Evolutionary conservation across 805 yeast species (phyloP), one percentile per base, ranked within the genome.

Genomic region (Starmerella apis): DNA sequence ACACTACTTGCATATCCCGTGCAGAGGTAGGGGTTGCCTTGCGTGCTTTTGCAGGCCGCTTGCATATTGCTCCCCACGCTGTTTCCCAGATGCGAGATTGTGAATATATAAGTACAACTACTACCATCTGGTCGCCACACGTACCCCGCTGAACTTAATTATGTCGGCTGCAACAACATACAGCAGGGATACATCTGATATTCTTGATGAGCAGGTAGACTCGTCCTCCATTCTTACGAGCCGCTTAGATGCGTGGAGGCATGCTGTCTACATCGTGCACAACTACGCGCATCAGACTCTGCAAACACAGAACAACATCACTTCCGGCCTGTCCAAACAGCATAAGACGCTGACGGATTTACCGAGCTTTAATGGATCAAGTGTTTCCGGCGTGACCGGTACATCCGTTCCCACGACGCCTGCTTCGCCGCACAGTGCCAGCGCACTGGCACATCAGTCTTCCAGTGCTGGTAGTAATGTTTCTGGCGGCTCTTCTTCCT

Each of bases 171-270:
- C 44, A n/a, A 37, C 39, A 20, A 33, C 36, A 3, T 37, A 42
- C 38, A 28, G 35, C 16, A 9, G 20, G 27, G 27, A 50, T 4
- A 43, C 47, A 4, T 51, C 53, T 20, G 60, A 57, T 37, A 55
- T 55, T 35, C 55, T 53, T 10, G 60, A 57, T 25, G 59, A 52
- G 39, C 55, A 52, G 20, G 46, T 52, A 13, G 73, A 70, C 50
- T 69, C 72, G 24, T 61, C 72, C 11, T 53, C 61, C 27, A 45
- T 66, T n/a, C 62, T 69, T 31, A 46, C 63, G 14, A 54, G 56
- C 19, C 64, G 74, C 14, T 59, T 70, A 35, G 71, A 66, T 38
- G 58, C 63, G 46, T 70, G 73, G 74, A 59, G 53, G 31, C 67
- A 63, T 31, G 66, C 64, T 20, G 59, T 64, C 25, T 37, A 43